Evolutionary conservation across 345 rosid genomes (phyloP), one percentile per base, ranked within the genome.

Genomic region (Lagerstroemia speciosa): DNA sequence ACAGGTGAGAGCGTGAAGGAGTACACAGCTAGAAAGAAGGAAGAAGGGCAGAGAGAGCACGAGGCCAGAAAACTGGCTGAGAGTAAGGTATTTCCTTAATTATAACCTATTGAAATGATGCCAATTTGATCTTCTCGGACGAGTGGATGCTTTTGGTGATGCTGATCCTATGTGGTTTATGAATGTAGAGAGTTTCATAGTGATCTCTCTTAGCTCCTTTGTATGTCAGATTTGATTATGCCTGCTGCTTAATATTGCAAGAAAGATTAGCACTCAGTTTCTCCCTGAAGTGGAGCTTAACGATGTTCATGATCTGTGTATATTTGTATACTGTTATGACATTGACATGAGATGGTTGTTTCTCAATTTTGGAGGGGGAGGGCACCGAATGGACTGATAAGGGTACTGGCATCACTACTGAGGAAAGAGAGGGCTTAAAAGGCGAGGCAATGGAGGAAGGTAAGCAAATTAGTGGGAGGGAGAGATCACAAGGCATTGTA

Each of bases 11-110:
- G 67, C 2, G 71, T 82, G 78, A 79, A 73, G 72, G 91, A 85
- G 2, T 91, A 84, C 66, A 88, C 96, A 0, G 89, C 88, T 0
- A 79, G 82, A 75, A 91, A 91, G 83, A 86, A 84, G 67, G 95
- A 84, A 62, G 96, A 89, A 73, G 83, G 94, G 3, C 65, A 76
- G 66, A 78, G 83, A 69, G 84, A 71, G n/a, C 2, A 72, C 3
- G 83, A 81, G 55, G 75, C 79, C 8, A 79, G 79, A 73, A 69
- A 69, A 63, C 43, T 72, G 8, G 10, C 69, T 10, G 71, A 72
- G 55, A 27, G 27, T 48, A 78, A 75, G 83, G 84, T 83, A 63
- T 10, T 50, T 50, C 8, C 20, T 70, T 4, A n/a, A 2, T 33
- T 22, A 0, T 33, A 1, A 83, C 43, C 10, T 58, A 5, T 19